Evolutionary conservation across 495 filamentous ascomycete genomes (phyloP), one percentile per base, ranked within the genome.

Genomic region (Wilcoxina mikolae): DNA sequence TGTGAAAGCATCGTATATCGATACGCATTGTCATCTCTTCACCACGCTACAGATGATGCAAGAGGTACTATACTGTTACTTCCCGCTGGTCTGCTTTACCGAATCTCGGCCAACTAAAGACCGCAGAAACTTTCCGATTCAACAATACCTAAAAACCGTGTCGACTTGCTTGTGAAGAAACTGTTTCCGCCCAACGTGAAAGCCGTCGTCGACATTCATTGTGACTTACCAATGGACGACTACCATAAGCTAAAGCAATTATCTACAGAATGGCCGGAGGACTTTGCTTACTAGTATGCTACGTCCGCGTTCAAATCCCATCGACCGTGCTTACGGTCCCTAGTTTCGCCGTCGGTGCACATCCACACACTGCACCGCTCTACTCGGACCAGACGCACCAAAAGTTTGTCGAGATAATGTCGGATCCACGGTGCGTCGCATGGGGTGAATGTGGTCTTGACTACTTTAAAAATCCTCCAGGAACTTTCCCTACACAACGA

Each of bases 391-490:
- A 64, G 18, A 15, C 43, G n/a, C 60, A 64, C 27, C 26, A 49
- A 7, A n/a, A 27, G 2, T 20, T 64, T 17, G 15, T 56, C 4
- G 33, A 27, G n/a, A 5, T 38, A 0, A 77, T 79, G 74, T 79
- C 76, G 2, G 73, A 79, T 57, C 77, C 77, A 4, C 77, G 76
- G 59, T 78, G 74, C 27, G 72, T 80, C 18, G 77, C 74, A 33
- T 80, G 77, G 77, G 68, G 69, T 4, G 69, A 74, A 35, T 64
- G 60, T 31, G 60, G 60, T 4, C 60, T 64, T 18, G 60, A 64
- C 60, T 64, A 55, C 48, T 39, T 46, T 28, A 64, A 59, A 26
- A 59, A 54, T 48, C 4, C 46, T 7, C 5, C 20, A 11, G 35
- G 12, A 17, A 59, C 56, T 10, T 43, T 56, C 24, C 5, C 12